Base-by-base conservation (phyloP, 306 rosid genomes). In the Fagus sylvatica region DNA sequence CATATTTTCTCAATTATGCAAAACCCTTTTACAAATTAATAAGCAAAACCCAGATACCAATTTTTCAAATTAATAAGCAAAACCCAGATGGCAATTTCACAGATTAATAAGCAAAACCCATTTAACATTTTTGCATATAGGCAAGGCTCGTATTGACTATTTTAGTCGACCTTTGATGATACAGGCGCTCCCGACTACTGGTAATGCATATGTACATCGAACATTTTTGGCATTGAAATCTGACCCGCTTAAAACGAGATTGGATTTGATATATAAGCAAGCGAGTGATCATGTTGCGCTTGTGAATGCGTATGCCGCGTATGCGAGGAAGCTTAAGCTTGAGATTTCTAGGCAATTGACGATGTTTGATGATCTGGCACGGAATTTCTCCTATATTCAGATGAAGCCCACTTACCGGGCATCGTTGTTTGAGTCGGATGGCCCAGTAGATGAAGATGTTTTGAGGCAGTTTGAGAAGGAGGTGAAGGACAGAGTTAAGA, bases 261-360 rank as follows among this genome's bases (percentile, higher is more conserved):
- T 93, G 76, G 96, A 96, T 88, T 96, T 96, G 90, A 93, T 91
- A 75, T 87, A 91, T 64, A 94, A 89, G 84, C 98, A 96, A 85
- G 98, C 98, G 41, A 96, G 85, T 71, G 99, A 96, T 89, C 99
- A 96, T 73, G 83, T 90, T 59, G 88, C 96, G 30, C 88, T 96
- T 53, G 98, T 96, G 79, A 96, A 96, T 90, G 98, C 99, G 1
- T 96, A 96, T 79, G 96, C 98, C 22, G 91, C 97, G 3, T 96
- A 96, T 79, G 99, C 99, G 11, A 93, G 99, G 90, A 96, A 91
- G 93, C 98, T 96, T 72, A 96, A 96, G 94, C 96, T 96, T 78
- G 99, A 96, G 66, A 96, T 91, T 73, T 90, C 97, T 77, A 90
- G 84, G 85, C 97, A 96, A 16, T 76, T 96, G 91, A 88, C 77